Base-by-base conservation (phyloP, 2,329 filamentous ascomycete species). In the Zalaria obscura region DNA sequence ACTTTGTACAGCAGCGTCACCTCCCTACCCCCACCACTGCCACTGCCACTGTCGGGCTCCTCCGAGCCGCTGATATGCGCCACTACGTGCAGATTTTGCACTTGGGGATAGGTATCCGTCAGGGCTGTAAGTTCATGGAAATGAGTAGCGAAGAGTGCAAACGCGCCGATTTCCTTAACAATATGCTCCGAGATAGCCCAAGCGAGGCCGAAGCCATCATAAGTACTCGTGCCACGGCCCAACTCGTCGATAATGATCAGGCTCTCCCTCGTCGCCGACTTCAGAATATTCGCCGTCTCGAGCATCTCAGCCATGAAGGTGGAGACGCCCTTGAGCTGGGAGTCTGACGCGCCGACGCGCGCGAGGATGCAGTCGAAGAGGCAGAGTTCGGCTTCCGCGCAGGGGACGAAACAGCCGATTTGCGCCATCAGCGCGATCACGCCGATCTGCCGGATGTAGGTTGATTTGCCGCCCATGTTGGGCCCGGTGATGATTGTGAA, bases 301-400 rank as follows among this genome's bases (percentile, higher is more conserved):
- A 98, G 75, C 91, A 98, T 98, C 66, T 98, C 91, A 2, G 91
- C 91, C 93, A 98, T 98, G 62, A 98, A 98, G 0, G 91, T 98
- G 3, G 86, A 94, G 2, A 98, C 91, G 31, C 91, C 91, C 64
- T 96, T 96, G 48, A 98, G 80, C 61, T 96, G 91, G 5, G 85
- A 93, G 63, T 98, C 93, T 52, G 83, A 91, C 5, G 91, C 93
- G 35, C 93, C 91, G 0, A 98, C 91, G 52, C 91, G 83, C 0
- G 93, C 91, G 33, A 98, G 80, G 47, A 98, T 94, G 47, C 86
- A 91, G 65, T 98, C 91, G 59, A 95, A 98, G 44, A 98, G 87
- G 10, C 85, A 93, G 36, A 98, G 67, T 61, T 96, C 88, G 9
- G 93, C 91, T 57, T 86, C 80, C 3, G 80, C 69, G 54, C 88